Conservation (phyloP, 2,329 filamentous ascomycete genomes). For the Colletotrichum neosansevieriae region DNA sequence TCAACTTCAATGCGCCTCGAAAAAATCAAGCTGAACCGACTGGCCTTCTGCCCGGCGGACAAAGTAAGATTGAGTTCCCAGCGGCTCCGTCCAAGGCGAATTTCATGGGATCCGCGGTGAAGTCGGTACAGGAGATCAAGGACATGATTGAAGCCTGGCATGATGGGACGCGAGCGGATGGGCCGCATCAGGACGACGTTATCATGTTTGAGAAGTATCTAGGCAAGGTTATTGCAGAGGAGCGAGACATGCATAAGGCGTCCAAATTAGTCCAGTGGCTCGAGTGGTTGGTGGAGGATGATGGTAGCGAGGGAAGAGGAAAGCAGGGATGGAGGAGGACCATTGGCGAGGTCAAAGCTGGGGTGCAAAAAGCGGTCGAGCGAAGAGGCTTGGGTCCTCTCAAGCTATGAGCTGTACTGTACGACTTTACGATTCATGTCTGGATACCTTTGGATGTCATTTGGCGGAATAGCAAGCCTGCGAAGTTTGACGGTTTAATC, state of each 20-base stretch:
- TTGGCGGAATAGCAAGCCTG: background rate
- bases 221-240: slow-evolving; percentile 76
- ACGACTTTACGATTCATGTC: slow-evolving; percentile 28
- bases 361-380: slow-evolving; percentile 67
- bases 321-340: slow-evolving; percentile 61
- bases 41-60: slow-evolving; percentile 47
- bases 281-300: slow-evolving; percentile 65
- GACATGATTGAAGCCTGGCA: slow-evolving; percentile 84
- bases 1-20: slow-evolving; percentile 57
- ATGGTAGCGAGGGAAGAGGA: slow-evolving; percentile 51
- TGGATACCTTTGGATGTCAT: slow-evolving; percentile 24
- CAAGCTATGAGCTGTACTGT: slow-evolving; percentile 52
- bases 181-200: slow-evolving; percentile 84
- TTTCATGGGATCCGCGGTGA: slow-evolving; percentile 59
- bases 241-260: slow-evolving; percentile 82
- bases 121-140: slow-evolving; percentile 71
- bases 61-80: slow-evolving; percentile 61
- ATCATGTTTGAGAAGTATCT: slow-evolving; percentile 81
- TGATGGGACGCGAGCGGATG: slow-evolving; percentile 75
- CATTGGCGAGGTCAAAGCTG: slow-evolving; percentile 57
- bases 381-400: slow-evolving; percentile 68
- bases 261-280: slow-evolving; percentile 78
- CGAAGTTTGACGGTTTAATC: background rate
- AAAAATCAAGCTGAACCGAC: slow-evolving; percentile 42
- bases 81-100: slow-evolving; percentile 57